These are phyloP conservation scores for Rhizopus microsporus DNA, from an alignment of 371 early-diverging fungal genomes.

Conservation along the genomic window DNA sequence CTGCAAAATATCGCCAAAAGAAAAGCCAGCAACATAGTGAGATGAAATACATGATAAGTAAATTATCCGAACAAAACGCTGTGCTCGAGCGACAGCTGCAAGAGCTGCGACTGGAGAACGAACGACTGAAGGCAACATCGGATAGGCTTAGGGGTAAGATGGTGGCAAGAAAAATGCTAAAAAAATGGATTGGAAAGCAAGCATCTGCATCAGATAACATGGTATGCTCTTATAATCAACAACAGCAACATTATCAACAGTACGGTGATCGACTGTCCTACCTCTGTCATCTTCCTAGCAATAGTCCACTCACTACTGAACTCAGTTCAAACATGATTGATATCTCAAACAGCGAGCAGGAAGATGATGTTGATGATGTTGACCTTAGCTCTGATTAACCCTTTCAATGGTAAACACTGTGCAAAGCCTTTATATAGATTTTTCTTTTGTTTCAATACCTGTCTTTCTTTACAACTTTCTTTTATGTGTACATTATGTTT, in stretches of 20 bases:
- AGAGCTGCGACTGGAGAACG: constrained; percentile 55
- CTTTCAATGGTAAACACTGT: too few relatives aligned
- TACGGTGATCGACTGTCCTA: too few relatives aligned
- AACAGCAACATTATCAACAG: too few relatives aligned
- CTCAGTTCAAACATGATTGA: too few relatives aligned
- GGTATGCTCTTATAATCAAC: background rate
- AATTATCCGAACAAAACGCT: constrained; percentile 55
- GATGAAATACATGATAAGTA: constrained; percentile 55
- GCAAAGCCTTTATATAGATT: too few relatives aligned
- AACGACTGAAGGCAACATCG: constrained; percentile 43
- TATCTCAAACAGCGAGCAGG: constrained; percentile 6
- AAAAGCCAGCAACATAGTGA: constrained; percentile 64
- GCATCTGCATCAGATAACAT: constrained; percentile 6
- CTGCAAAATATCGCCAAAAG: constrained; percentile 67
- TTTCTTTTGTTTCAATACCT: too few relatives aligned
- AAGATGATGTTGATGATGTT: constrained; percentile 12
- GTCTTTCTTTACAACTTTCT: too few relatives aligned
- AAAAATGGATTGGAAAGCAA: constrained; percentile 44
- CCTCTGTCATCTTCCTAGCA: too few relatives aligned
- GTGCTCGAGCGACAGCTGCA: constrained; percentile 53
- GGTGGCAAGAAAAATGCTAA: constrained; percentile 62
- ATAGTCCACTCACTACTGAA: too few relatives aligned
- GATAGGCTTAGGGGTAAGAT: constrained; percentile 60
- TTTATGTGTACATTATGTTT: too few relatives aligned
- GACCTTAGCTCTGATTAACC: background rate